Evolutionary conservation across 805 yeast species (phyloP), one percentile per base, ranked within the genome.

Genomic region (Zygoascus flipseniorum): DNA sequence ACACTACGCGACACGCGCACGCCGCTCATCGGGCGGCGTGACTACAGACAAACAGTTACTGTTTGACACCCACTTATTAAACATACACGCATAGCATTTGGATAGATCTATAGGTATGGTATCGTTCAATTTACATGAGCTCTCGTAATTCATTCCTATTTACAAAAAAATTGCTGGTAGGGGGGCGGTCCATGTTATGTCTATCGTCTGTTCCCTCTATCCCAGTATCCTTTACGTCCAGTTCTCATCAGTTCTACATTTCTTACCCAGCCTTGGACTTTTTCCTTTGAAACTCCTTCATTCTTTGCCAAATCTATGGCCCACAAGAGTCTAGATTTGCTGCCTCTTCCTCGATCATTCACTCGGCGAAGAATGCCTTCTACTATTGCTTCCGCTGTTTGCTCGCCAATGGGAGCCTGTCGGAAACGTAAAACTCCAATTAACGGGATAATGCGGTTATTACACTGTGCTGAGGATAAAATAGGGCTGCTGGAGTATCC

Each of bases 251-350:
- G 20, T 5, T 56, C 51, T 8, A 66, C 52, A 18, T 39, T 13
- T 11, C 20, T 41, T 6, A 52, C 32, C 70, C 70, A 67, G 14
- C 31, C 47, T 2, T 52, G 52, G 14, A 62, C 56, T 32, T 41
- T 46, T 5, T 23, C 44, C 6, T 53, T 55, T 1, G 62, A 45
- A 1, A 66, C 66, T 1, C 53, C 47, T 13, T 64, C 67, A 1
- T 43, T 47, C 18, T 53, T 50, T 6, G 68, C 67, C 5, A 66
- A 39, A 9, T 52, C 57, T 10, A 67, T 52, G 1, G 68, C 70
- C 68, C 67, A 65, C 28, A 55, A 49, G 41, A 67, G 60, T 6
- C 70, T 56, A 13, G 35, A 32, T 1, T 61, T 57, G 39, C 64
- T 58, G 9, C 69, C 69, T 23, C 61, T 49, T 10, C 61, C 58